Conservation (phyloP, 768 basidiomycete genomes). For the Pleurotus eryngii region DNA sequence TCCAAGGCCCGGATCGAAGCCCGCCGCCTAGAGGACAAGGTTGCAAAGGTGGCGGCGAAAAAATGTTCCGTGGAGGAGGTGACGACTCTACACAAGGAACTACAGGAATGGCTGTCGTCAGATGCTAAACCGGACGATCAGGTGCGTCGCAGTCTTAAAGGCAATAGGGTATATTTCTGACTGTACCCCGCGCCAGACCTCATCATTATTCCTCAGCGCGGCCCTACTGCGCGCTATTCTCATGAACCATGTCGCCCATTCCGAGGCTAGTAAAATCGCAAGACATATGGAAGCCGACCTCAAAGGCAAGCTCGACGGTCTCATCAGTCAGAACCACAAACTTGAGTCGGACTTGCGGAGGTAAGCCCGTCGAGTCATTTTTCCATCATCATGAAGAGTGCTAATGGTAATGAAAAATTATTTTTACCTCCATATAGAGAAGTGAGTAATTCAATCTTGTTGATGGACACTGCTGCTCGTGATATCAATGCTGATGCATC, state of each 20-base stretch:
- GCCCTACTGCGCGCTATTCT: conserved; percentile 80
- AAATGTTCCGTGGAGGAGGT: conserved; percentile 89
- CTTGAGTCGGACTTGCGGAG: conserved; percentile 70
- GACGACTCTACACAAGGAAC: conserved; percentile 70
- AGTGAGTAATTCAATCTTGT: conserved; percentile 40
- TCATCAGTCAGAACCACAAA: conserved; percentile 53
- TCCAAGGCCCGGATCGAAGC: conserved; percentile 50
- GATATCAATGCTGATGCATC: conserved; percentile 13
- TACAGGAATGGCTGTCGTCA: conserved; percentile 69
- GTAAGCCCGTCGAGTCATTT: conserved; percentile 39
- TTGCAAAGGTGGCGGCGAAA: conserved; percentile 75
- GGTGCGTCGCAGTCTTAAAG: conserved; percentile 39
- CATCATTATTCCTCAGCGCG: conserved; percentile 72
- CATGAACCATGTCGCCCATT: conserved; percentile 78
- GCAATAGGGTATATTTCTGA: conserved; percentile 1
- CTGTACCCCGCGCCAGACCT: conserved; percentile 36
- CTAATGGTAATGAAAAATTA: not conserved
- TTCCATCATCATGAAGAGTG: conserved; percentile 6
- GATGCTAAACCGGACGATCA: conserved; percentile 61
- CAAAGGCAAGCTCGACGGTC: conserved; percentile 64
- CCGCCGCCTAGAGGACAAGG: conserved; percentile 72
- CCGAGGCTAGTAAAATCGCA: conserved; percentile 67
- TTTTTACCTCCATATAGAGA: conserved; percentile 41
- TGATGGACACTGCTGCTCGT: conserved; percentile 3
- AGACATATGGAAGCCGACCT: conserved; percentile 60